These are phyloP conservation scores for Alternaria sp. DNA, from an alignment of 2,329 filamentous ascomycete genomes.

Conservation along the genomic window DNA sequence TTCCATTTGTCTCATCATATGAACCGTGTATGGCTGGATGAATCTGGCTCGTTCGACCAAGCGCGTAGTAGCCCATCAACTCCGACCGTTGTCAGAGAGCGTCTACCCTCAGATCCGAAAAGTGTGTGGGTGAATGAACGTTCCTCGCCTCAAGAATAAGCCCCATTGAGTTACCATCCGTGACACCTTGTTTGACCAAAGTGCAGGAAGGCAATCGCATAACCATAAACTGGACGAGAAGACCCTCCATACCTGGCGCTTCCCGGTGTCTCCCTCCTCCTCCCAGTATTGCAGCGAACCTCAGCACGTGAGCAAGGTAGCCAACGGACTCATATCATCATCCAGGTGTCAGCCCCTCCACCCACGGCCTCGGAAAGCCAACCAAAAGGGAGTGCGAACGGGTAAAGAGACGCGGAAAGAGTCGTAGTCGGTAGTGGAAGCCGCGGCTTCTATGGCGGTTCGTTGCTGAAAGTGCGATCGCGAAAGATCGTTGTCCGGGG, in stretches of 20 bases:
- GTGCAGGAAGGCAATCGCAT: conserved; percentile 82
- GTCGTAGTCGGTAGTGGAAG: conserved; percentile 59
- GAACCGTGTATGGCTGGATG: conserved; percentile 55
- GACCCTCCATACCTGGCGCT: conserved; percentile 55
- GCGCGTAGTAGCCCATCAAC: conserved; percentile 52
- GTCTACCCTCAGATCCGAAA: conserved; percentile 55
- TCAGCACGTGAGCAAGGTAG: conserved; percentile 44
- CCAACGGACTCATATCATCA: conserved; percentile 87
- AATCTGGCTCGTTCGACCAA: conserved; percentile 74
- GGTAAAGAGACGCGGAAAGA: conserved; percentile 57
- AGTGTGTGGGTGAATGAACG: conserved; percentile 53
- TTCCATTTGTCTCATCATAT: conserved; percentile 85
- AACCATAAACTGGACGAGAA: conserved; percentile 93
- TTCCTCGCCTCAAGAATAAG: conserved; percentile 99
- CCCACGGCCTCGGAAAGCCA: conserved; percentile 23
- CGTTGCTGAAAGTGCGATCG: conserved; percentile 81
- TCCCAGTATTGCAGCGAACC: conserved; percentile 30
- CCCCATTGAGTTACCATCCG: conserved; percentile 97
- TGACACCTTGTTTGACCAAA: conserved; percentile 44
- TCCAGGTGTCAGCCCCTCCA: conserved; percentile 65
- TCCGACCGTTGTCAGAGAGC: conserved; percentile 19
- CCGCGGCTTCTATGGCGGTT: conserved; percentile 99
- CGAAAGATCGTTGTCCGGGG: conserved; percentile 81
- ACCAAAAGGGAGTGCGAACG: conserved; percentile 57
- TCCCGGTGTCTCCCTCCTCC: conserved; percentile 36